Evolutionary conservation across 106 monocot genomes (phyloP).

Genomic region (Apostasia ramifera): DNA sequence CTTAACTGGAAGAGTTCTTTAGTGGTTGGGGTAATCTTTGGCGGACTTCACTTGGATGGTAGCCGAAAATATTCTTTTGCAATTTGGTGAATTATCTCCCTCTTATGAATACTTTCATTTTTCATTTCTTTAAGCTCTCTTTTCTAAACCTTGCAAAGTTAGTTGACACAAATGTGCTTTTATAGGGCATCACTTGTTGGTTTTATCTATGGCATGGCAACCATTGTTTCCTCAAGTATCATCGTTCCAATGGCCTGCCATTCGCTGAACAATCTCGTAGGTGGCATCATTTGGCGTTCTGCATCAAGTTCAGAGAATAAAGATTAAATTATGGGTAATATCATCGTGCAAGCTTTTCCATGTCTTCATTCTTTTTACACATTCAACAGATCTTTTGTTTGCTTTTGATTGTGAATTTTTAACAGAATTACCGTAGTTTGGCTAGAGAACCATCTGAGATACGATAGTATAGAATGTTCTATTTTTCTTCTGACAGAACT

Average conservation of each 20-base stretch:
- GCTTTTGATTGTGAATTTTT: no score
- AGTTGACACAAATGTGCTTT: not conserved
- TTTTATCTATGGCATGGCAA: conserved; percentile 74
- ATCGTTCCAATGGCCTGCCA: conserved; percentile 82
- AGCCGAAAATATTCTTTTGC: conserved; percentile 76
- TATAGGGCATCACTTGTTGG: conserved; percentile 94
- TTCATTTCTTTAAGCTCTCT: not conserved
- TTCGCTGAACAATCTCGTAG: conserved; percentile 82
- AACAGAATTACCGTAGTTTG: no score
- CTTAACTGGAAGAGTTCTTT: conserved; percentile 73
- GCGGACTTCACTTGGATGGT: conserved; percentile 70
- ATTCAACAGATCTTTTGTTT: no score
- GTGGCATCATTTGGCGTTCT: conserved; percentile 66
- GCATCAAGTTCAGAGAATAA: conserved; percentile 10
- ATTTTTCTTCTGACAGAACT: no score
- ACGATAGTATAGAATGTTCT: no score
- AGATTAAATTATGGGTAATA: not conserved
- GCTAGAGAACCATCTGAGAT: no score
- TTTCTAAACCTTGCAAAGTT: not conserved
- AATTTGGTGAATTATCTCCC: conserved; percentile 45
- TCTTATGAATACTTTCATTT: not conserved
- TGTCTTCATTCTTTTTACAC: no score
- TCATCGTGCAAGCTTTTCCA: no score
- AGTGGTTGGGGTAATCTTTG: conserved; percentile 64
- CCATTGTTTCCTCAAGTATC: conserved; percentile 64